Conservation (phyloP, 2,329 filamentous ascomycete genomes). For the Endoconidiophora polonica region DNA sequence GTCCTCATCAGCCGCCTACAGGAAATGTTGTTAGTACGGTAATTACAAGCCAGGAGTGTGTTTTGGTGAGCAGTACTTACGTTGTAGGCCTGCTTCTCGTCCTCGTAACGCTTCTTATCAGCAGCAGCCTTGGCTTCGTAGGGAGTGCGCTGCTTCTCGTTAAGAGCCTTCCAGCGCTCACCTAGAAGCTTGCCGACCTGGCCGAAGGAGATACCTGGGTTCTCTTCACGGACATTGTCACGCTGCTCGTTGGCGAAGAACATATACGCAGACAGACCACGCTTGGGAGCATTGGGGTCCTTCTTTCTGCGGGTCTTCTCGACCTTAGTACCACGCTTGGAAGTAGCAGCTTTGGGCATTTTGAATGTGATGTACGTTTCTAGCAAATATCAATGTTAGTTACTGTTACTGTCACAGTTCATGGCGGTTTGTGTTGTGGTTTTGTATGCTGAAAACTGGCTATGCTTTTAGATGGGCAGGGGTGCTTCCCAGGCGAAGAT, state of each 20-base stretch:
- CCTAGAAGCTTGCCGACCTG: conserved; percentile 97
- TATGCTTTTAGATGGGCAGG: not conserved
- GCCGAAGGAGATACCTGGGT: conserved; percentile 92
- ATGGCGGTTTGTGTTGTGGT: not conserved
- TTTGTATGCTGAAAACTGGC: not conserved
- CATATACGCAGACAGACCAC: conserved; percentile 99
- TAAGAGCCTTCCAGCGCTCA: conserved; percentile 95
- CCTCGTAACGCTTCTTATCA: conserved; percentile 98
- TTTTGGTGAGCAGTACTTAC: conserved; percentile 36
- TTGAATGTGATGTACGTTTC: conserved; percentile 19
- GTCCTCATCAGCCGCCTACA: conserved; percentile 16
- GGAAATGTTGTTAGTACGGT: conserved; percentile 11
- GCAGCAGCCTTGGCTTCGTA: conserved; percentile 93
- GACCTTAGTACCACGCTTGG: conserved; percentile 38
- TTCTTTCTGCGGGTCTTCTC: conserved; percentile 43
- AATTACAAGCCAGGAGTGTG: not conserved
- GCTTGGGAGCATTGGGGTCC: conserved; percentile 97
- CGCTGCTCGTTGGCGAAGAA: conserved; percentile 99
- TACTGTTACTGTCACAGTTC: not conserved
- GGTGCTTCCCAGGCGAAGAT: not conserved
- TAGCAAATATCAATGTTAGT: not conserved
- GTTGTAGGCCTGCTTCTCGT: conserved; percentile 89
- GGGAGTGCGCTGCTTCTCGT: conserved; percentile 77
- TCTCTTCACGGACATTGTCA: conserved; percentile 94
- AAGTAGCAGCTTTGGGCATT: conserved; percentile 40